These are phyloP conservation scores for Coemansia sp. DNA, from an alignment of 192 early-diverging fungal genomes.

Conservation along the genomic window DNA sequence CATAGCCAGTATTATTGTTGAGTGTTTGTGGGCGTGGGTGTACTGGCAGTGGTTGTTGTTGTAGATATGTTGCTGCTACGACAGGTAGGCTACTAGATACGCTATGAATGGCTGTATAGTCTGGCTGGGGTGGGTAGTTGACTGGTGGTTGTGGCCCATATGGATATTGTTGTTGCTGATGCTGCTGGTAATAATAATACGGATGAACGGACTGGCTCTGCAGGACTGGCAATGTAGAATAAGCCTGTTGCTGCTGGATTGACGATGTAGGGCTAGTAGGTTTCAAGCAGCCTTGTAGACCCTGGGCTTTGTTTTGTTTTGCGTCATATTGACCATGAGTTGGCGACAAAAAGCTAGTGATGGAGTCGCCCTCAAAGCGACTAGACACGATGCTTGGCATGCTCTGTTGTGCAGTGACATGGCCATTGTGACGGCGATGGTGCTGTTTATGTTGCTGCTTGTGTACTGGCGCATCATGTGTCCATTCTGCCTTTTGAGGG, in stretches of 20 bases:
- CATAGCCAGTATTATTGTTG: not conserved
- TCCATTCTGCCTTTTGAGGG: conserved; percentile 10
- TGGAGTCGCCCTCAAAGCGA: conserved; percentile 13
- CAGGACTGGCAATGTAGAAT: not conserved
- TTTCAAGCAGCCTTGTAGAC: not conserved
- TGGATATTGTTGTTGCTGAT: conserved; percentile 5
- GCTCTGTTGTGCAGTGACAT: not conserved
- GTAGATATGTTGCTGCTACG: conserved; percentile 9
- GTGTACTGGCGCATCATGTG: conserved; percentile 8
- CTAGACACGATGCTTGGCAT: not conserved
- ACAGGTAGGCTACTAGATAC: not conserved
- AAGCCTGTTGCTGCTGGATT: not conserved
- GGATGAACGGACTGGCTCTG: conserved; percentile 1
- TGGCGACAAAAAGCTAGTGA: conserved; percentile 8
- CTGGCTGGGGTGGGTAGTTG: not conserved
- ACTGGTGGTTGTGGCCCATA: not conserved
- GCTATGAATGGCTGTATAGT: not conserved
- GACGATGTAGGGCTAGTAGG: not conserved
- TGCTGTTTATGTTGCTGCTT: conserved; percentile 1
- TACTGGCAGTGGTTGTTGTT: conserved; percentile 1
- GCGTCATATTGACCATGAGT: conserved; percentile 22
- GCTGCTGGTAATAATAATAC: conserved; percentile 14
- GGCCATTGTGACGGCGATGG: not conserved
- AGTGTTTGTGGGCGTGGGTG: not conserved
- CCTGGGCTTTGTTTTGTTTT: conserved; percentile 10